Evolutionary conservation across 2,329 filamentous ascomycete genomes (phyloP).

Genomic region (Epichloe sibirici): DNA sequence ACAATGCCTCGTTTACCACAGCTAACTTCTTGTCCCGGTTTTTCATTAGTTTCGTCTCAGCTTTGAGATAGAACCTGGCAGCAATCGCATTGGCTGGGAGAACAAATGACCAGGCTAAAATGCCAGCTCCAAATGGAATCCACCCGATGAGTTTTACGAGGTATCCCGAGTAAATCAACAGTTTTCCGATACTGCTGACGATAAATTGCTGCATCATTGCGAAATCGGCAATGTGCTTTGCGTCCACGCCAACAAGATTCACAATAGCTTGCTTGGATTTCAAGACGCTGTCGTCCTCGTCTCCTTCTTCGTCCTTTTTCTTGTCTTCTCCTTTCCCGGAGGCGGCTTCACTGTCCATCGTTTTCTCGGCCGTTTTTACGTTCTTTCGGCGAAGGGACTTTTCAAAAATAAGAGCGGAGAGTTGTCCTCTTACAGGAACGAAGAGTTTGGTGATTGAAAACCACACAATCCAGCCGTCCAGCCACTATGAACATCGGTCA

Average conservation of each 20-base stretch:
- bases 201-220: constrained; percentile 54
- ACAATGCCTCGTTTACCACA: constrained; percentile 62
- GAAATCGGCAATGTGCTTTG: constrained; percentile 57
- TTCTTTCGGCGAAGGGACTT: constrained; percentile 71
- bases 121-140: constrained; percentile 53
- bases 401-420: constrained; percentile 61
- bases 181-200: constrained; percentile 47
- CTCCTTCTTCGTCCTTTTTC: constrained; percentile 34
- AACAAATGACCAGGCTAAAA: constrained; percentile 50
- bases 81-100: constrained; percentile 57
- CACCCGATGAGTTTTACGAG: constrained; percentile 60
- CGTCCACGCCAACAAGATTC: constrained; percentile 68
- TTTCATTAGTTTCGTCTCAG: constrained; percentile 63
- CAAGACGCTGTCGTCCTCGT: constrained; percentile 35
- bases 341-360: constrained; percentile 19
- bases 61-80: constrained; percentile 49
- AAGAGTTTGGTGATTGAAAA: constrained; percentile 49
- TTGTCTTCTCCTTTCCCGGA: constrained; percentile 20
- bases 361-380: constrained; percentile 50
- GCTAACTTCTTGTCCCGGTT: constrained; percentile 63
- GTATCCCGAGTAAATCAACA: constrained; percentile 54
- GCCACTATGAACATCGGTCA: constrained; percentile 26
- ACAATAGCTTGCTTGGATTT: constrained; percentile 56
- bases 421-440: constrained; percentile 55
- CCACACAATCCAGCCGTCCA: constrained; percentile 58